Evolutionary conservation across 768 basidiomycete species (phyloP).

Genomic region (Mycena indigotica): DNA sequence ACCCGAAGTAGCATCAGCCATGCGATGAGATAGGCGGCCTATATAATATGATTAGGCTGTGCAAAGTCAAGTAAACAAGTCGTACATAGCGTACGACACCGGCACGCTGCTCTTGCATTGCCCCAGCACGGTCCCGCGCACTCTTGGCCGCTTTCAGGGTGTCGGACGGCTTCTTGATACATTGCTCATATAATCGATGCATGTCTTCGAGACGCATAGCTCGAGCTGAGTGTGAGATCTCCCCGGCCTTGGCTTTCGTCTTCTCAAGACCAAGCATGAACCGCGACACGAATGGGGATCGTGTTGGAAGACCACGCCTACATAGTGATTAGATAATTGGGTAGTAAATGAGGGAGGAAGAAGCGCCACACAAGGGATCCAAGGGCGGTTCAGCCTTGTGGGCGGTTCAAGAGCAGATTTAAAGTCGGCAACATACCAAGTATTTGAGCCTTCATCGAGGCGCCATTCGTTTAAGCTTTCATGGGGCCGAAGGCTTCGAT

Average conservation of each 20-base stretch:
- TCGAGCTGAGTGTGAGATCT: conserved; percentile 26
- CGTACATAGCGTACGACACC: conserved; percentile 4
- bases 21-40: conserved; percentile 9
- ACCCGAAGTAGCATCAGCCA: conserved; percentile 22
- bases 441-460: conserved; percentile 1
- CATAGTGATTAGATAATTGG: no score
- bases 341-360: no score
- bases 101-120: not conserved
- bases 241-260: conserved; percentile 21
- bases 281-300: conserved; percentile 19
- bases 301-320: conserved; percentile 24
- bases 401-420: no score
- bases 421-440: not conserved
- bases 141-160: not conserved
- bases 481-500: conserved; percentile 8
- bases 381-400: no score
- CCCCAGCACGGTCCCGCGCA: not conserved
- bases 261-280: conserved; percentile 30
- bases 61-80: not conserved
- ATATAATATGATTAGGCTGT: not conserved
- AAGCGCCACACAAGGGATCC: no score
- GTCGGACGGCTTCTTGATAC: not conserved
- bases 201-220: conserved; percentile 24
- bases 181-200: conserved; percentile 20
- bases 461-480: conserved; percentile 20